Conservation (phyloP, 495 filamentous ascomycete genomes). For the Penicillium silybi region DNA sequence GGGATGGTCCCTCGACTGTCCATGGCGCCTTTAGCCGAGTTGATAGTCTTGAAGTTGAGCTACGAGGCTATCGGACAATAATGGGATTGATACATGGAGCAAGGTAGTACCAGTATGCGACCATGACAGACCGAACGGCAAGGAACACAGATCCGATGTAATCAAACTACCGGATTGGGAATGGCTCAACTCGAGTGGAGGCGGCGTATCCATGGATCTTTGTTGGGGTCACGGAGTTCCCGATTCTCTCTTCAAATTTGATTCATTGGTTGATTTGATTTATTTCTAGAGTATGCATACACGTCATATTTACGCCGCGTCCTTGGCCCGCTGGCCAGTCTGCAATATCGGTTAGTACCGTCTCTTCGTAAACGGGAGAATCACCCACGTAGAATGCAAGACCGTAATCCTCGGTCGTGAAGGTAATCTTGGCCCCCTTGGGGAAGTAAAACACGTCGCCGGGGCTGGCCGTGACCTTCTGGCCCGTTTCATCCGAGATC, state of each 20-base stretch:
- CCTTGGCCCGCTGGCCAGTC: conserved; percentile 45
- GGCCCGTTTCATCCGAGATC: conserved; percentile 66
- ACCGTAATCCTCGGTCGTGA: conserved; percentile 65
- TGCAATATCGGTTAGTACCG: conserved; percentile 21
- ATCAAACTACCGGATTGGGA: conserved; percentile 28
- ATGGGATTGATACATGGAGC: not conserved
- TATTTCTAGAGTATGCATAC: not conserved
- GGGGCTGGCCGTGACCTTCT: conserved; percentile 60
- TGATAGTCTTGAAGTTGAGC: not conserved
- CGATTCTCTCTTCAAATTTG: conserved; percentile 5
- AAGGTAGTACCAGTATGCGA: not conserved
- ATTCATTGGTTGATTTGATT: not conserved
- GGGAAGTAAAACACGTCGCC: conserved; percentile 79
- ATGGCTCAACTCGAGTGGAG: conserved; percentile 3
- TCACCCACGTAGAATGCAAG: conserved; percentile 60
- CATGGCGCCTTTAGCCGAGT: not conserved
- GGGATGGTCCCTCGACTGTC: not conserved
- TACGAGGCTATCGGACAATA: not conserved
- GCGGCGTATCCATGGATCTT: conserved; percentile 16
- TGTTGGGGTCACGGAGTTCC: conserved; percentile 11
- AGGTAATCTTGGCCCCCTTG: conserved; percentile 73
- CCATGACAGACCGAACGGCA: not conserved
- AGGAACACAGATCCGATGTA: conserved; percentile 2
- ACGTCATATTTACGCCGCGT: conserved; percentile 24
- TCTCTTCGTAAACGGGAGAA: not conserved